Evolutionary conservation across 441 rosid genomes (phyloP), one percentile per base, ranked within the genome.

Genomic region (Populus trichocarpa): DNA sequence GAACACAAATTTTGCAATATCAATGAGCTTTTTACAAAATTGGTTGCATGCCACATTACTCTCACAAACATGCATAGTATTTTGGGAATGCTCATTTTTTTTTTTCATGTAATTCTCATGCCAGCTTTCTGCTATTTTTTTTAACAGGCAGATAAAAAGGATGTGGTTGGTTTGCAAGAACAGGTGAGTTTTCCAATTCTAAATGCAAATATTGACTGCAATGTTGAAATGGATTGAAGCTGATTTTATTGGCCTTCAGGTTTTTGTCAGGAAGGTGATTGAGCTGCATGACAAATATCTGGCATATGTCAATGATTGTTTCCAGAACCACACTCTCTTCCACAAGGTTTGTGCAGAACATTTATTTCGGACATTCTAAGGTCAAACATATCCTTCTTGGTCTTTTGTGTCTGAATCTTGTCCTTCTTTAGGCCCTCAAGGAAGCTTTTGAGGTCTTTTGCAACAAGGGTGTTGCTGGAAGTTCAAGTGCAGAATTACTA

Each of bases 221-320:
- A 5, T 53, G n/a, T 2, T 53, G 61, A 53, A 53, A 53, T 6
- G 22, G 61, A 46, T 46, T 53, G 61, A 70, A 77, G 23, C 70
- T 77, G 73, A 75, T 70, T 74, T 6, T 69, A 77, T 63, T 70
- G 28, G 32, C 85, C 66, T 4, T 72, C 93, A 95, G 99, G 95
- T 91, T 74, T 95, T 95, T 80, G 86, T 95, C 50, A 87, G 97
- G 88, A 95, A 93, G 85, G 90, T 93, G 72, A 95, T 93, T 64
- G 96, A 92, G 86, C 88, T 95, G 80, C 99, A 95, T 77, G 96
- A 95, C 83, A 95, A 93, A 78, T 92, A 93, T 83, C 89, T 95
- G 86, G 93, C 93, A 13, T 93, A 91, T 78, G 98, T 93, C 67
- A 89, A 88, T 10, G 93, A 93, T 67, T 95, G 94, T 83, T 95